Percentiles rank a stretch among this genome's conserved stretches.
Evolutionary conservation across 2,329 filamentous ascomycete species (phyloP).

Genomic region (Rasamsonia emersonii): DNA sequence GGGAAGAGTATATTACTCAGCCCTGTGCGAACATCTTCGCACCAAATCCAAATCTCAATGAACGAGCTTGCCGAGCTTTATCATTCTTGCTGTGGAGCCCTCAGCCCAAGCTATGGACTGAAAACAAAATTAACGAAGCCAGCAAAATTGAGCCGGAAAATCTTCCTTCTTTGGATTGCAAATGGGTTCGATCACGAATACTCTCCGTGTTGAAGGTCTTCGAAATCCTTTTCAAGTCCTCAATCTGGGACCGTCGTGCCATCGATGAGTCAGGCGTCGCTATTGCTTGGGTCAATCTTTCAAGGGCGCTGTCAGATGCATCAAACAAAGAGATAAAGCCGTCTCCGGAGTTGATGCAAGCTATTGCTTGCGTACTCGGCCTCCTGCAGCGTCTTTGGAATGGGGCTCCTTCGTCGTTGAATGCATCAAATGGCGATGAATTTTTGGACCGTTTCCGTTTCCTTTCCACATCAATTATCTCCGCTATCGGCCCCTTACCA

Average conservation of each 20-base stretch:
- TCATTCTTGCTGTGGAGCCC: conserved; percentile 53
- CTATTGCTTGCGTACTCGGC: conserved; percentile 63
- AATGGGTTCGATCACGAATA: conserved; percentile 74
- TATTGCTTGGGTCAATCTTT: conserved; percentile 53
- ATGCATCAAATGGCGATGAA: conserved; percentile 16
- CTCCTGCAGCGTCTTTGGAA: conserved; percentile 64
- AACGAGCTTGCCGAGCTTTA: conserved; percentile 60
- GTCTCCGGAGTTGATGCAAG: conserved; percentile 71
- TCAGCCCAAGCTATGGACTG: conserved; percentile 58
- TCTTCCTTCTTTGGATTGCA: conserved; percentile 72
- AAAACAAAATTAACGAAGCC: conserved; percentile 59
- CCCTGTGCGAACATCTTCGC: conserved; percentile 53
- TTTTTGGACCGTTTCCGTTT: conserved; percentile 45
- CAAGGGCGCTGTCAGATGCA: conserved; percentile 51
- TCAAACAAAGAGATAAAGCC: conserved; percentile 83
- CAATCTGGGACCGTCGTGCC: conserved; percentile 39
- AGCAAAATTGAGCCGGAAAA: conserved; percentile 58
- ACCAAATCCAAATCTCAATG: conserved; percentile 42
- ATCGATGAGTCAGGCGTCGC: conserved; percentile 40
- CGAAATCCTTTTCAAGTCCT: conserved; percentile 44
- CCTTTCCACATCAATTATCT: conserved; percentile 43
- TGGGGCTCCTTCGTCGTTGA: conserved; percentile 36
- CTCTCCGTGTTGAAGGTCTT: conserved; percentile 55
- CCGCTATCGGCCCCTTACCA: conserved; percentile 40
- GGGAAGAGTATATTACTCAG: conserved; percentile 64